Conservation (phyloP, 2,329 filamentous ascomycete genomes). For the Fusarium sp. region DNA sequence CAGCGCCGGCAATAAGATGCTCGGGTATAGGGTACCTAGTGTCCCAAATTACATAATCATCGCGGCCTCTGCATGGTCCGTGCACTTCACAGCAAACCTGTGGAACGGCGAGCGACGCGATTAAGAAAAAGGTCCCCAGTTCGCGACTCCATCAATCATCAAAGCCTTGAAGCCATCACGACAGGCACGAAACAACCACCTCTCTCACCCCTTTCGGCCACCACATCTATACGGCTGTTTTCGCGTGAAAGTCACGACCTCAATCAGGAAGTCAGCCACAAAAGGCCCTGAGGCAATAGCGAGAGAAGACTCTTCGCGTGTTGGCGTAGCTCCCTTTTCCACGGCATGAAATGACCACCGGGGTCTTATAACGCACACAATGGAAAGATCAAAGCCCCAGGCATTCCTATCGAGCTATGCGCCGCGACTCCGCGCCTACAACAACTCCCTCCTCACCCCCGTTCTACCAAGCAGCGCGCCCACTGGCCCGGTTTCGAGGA, state of each 20-base stretch:
- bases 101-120: conserved; percentile 45
- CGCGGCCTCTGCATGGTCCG: neutral
- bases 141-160: conserved; percentile 47
- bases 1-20: neutral
- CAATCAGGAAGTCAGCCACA: neutral
- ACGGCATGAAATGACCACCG: conserved; percentile 49
- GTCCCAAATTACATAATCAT: conserved; percentile 34
- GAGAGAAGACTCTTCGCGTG: conserved; percentile 36
- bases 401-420: conserved; percentile 93
- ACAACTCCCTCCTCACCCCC: conserved; percentile 90
- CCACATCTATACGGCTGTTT: neutral
- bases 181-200: conserved; percentile 28
- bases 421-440: conserved; percentile 87
- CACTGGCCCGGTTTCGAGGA: conserved; percentile 76
- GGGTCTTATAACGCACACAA: conserved; percentile 48
- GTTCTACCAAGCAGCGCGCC: conserved; percentile 77
- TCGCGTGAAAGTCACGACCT: conserved; percentile 10
- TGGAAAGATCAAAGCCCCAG: conserved; percentile 73
- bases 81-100: conserved; percentile 36
- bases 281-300: conserved; percentile 15
- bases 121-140: conserved; percentile 47
- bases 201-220: conserved; percentile 4
- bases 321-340: conserved; percentile 37
- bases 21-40: conserved; percentile 35
- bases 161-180: conserved; percentile 38